Conservation (phyloP, 148 eudicot genomes). For the Spergularia bocconei region DNA sequence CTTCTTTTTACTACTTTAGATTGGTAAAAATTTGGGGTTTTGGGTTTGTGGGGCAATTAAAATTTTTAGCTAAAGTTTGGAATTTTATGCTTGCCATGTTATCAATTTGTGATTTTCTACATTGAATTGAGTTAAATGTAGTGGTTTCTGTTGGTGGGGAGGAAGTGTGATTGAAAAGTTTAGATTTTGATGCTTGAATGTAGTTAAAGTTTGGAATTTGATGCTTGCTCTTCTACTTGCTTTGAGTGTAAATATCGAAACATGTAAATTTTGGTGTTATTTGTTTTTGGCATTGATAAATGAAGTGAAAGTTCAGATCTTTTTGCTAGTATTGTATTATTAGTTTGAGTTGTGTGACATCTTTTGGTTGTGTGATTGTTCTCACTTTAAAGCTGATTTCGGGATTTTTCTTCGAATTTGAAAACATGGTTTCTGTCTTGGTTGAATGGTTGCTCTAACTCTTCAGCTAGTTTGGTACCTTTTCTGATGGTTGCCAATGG, state of each 20-base stretch:
- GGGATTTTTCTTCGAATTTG: too few relatives aligned
- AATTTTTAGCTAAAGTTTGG: conserved; percentile 2
- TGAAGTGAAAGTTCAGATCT: not conserved
- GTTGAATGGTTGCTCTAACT: not conserved
- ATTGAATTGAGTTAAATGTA: not conserved
- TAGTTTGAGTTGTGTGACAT: not conserved
- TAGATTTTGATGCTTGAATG: not conserved
- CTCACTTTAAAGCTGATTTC: not conserved
- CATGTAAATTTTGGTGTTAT: not conserved
- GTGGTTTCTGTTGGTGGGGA: too few relatives aligned
- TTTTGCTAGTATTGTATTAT: not conserved
- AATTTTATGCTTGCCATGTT: conserved; percentile 2
- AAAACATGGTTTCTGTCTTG: not conserved
- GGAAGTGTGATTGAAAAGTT: too few relatives aligned
- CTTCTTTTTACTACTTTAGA: not conserved
- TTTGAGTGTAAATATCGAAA: not conserved
- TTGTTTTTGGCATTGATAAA: not conserved
- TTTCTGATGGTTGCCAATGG: too few relatives aligned
- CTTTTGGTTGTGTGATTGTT: not conserved
- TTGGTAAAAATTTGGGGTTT: not conserved
- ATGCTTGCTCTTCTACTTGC: not conserved
- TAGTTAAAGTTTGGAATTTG: conserved; percentile 20
- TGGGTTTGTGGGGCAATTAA: not conserved
- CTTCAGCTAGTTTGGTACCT: too few relatives aligned
- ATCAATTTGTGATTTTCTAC: too few relatives aligned